Evolutionary conservation across 2,329 filamentous ascomycete species (phyloP).

Genomic region (Zalaria obscura): DNA sequence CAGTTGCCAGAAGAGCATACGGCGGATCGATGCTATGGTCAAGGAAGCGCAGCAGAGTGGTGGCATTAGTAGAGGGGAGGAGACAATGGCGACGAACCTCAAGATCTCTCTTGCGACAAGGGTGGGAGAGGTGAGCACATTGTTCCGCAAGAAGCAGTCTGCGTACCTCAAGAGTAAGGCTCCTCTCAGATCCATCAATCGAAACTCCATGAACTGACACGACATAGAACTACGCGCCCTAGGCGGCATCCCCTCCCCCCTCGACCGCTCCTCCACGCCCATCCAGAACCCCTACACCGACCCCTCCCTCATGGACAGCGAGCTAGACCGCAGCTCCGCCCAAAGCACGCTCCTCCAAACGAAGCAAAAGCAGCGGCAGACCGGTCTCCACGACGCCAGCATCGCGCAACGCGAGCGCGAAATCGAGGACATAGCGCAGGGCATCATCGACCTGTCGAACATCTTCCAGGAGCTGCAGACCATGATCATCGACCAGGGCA

Average conservation of each 20-base stretch:
- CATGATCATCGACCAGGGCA: constrained; percentile 55
- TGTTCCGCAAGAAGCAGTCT: constrained; percentile 94
- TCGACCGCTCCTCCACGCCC: constrained; percentile 29
- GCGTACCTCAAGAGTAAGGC: constrained; percentile 79
- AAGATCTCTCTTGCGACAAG: constrained; percentile 79
- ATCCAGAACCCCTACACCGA: constrained; percentile 59
- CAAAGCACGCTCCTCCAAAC: constrained; percentile 78
- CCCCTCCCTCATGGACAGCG: constrained; percentile 81
- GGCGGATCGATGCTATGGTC: constrained; percentile 78
- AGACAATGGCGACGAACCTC: constrained; percentile 92
- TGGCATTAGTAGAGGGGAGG: constrained; percentile 66
- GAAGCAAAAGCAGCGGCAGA: constrained; percentile 46
- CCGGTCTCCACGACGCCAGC: constrained; percentile 57
- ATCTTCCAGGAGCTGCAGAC: constrained; percentile 92
- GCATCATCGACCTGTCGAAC: constrained; percentile 92
- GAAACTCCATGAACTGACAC: constrained; percentile 31
- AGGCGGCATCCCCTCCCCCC: constrained; percentile 33
- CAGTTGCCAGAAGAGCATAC: constrained; percentile 75
- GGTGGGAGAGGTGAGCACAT: constrained; percentile 82
- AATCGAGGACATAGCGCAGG: constrained; percentile 95
- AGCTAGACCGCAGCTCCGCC: constrained; percentile 83
- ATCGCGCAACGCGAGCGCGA: constrained; percentile 90
- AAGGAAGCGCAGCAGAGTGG: constrained; percentile 61
- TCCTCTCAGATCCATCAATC: constrained; percentile 30
- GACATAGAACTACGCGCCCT: constrained; percentile 27